Conservation (phyloP, 805 yeast species). For the Hemisphaericaspora nanyangensis region DNA sequence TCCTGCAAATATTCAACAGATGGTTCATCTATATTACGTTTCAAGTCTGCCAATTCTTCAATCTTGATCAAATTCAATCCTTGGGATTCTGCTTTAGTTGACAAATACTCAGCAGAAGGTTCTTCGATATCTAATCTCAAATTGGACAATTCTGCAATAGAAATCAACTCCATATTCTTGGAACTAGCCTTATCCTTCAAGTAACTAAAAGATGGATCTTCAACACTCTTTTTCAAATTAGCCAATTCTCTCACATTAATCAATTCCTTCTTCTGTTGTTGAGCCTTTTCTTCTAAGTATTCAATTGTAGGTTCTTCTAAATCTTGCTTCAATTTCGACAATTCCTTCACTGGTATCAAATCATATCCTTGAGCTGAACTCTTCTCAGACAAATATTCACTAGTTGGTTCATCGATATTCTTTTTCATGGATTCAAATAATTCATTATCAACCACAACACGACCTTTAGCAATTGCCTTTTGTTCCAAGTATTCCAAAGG, state of each 20-base stretch:
- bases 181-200: conserved; percentile 15
- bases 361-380: conserved; percentile 5
- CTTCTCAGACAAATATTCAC: conserved; percentile 9
- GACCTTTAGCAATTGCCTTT: conserved; percentile 18
- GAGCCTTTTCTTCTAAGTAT: conserved; percentile 20
- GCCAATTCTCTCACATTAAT: conserved; percentile 8
- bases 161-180: conserved; percentile 6
- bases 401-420: conserved; percentile 12
- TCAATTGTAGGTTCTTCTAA: conserved; percentile 23
- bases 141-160: conserved; percentile 6
- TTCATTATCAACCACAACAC: conserved; percentile 11
- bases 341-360: conserved; percentile 14
- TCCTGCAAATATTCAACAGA: conserved; percentile 10
- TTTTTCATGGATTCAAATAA: conserved; percentile 7
- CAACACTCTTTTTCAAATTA: conserved; percentile 13
- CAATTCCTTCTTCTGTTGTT: conserved; percentile 14
- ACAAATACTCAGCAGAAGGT: conserved; percentile 15
- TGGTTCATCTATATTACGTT: conserved; percentile 16
- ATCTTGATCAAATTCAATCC: conserved; percentile 5
- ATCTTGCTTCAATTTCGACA: conserved; percentile 12
- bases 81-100: neutral
- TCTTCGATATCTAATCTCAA: conserved; percentile 14
- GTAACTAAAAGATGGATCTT: conserved; percentile 23
- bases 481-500: conserved; percentile 10
- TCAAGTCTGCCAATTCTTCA: conserved; percentile 10